phyloP scores from a whole-genome alignment of 2,329 filamentous ascomycete species.

The Ceratocystis eucalypticola region DNA sequence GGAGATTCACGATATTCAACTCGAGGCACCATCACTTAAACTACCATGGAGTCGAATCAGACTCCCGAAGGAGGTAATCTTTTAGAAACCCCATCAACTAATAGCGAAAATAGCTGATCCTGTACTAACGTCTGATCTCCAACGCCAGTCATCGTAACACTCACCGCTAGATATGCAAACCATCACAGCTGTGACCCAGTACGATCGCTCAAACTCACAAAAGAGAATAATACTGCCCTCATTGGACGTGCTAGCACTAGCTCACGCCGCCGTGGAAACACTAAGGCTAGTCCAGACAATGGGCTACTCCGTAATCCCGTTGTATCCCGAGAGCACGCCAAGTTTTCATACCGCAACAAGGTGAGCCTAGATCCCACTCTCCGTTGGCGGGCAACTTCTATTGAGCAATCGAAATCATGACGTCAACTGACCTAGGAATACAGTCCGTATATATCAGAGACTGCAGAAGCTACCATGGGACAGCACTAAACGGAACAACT shows the following conservation, averaged over 20 bases:
- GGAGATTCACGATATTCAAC: not conserved
- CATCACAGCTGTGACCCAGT: not conserved
- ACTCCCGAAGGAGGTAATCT: not conserved
- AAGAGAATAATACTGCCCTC: conserved; percentile 1
- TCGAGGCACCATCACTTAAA: not conserved
- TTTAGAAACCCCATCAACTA: not conserved
- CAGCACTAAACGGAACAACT: conserved; percentile 13
- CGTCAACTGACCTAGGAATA: not conserved
- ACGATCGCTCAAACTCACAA: conserved; percentile 10
- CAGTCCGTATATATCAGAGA: conserved; percentile 17
- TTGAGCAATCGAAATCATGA: not conserved
- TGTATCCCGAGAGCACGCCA: conserved; percentile 16
- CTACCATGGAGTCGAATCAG: not conserved
- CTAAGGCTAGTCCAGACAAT: conserved; percentile 6
- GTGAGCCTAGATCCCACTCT: not conserved
- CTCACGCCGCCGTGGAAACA: conserved; percentile 6
- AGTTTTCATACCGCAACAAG: conserved; percentile 15
- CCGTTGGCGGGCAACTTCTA: not conserved
- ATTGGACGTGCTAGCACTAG: conserved; percentile 18
- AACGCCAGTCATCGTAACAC: not conserved
- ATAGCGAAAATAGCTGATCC: not conserved
- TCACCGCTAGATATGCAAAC: conserved; percentile 6
- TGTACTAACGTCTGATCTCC: not conserved
- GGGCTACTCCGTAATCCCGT: conserved; percentile 18
- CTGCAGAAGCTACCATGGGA: conserved; percentile 18